phyloP scores from a whole-genome alignment of 2,329 filamentous ascomycete genomes.

The Dactylellina haptotyla region DNA sequence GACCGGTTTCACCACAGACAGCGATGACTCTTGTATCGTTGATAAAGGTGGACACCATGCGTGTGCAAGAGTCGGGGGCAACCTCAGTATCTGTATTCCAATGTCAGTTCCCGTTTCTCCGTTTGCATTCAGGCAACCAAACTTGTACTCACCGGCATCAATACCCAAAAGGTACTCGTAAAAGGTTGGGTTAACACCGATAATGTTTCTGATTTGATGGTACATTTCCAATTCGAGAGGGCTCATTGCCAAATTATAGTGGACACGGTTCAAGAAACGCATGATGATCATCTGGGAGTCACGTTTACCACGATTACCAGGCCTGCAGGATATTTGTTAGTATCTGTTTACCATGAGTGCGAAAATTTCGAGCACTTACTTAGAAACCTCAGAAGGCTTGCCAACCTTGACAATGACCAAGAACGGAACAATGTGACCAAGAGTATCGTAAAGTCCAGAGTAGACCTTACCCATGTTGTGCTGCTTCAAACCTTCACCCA shows the following conservation, averaged over 20 bases:
- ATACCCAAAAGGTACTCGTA: conserved; percentile 98
- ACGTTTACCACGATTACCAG: conserved; percentile 98
- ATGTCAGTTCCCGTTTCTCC: conserved; percentile 26
- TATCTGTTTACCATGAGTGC: not conserved
- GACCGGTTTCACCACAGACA: conserved; percentile 90
- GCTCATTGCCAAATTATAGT: conserved; percentile 96
- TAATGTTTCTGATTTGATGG: conserved; percentile 98
- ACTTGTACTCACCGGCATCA: conserved; percentile 70
- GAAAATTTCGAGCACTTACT: conserved; percentile 27
- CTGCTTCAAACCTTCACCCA: conserved; percentile 94
- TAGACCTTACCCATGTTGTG: conserved; percentile 99
- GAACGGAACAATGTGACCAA: conserved; percentile 98
- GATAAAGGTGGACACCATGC: conserved; percentile 89
- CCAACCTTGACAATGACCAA: conserved; percentile 96
- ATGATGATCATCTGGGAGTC: conserved; percentile 98
- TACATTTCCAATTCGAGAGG: conserved; percentile 98
- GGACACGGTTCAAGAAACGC: conserved; percentile 98
- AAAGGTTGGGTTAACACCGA: conserved; percentile 97
- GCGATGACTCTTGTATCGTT: conserved; percentile 93
- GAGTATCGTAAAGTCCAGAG: conserved; percentile 95
- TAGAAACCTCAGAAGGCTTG: conserved; percentile 77
- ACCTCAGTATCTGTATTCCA: conserved; percentile 80
- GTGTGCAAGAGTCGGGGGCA: conserved; percentile 85
- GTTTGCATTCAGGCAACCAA: not conserved
- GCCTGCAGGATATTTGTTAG: conserved; percentile 61